Conservation (phyloP, 2,329 filamentous ascomycete genomes). For the Colletotrichum truncatum region DNA sequence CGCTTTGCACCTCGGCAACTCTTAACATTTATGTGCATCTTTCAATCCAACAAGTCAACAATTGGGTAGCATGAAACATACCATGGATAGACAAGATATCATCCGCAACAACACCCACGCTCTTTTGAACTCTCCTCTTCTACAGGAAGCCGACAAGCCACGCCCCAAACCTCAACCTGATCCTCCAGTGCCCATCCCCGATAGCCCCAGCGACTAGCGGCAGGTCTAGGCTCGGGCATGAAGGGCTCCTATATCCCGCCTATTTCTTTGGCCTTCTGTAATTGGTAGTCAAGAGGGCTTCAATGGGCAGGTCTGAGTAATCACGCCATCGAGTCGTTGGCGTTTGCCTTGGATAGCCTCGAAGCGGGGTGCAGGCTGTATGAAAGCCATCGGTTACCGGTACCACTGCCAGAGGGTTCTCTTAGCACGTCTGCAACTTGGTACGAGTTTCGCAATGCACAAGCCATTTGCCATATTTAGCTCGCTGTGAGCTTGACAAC, state of each 20-base stretch:
- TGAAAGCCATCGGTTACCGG: too few species aligned
- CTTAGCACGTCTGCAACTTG: too few species aligned
- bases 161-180: slow-evolving; percentile 40
- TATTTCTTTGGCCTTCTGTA: too few species aligned
- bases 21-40: background rate
- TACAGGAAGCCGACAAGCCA: slow-evolving; percentile 35
- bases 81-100: background rate
- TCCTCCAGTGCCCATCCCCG: slow-evolving; percentile 40
- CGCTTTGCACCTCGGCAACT: background rate
- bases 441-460: too few species aligned
- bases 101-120: background rate
- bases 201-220: slow-evolving; percentile 34
- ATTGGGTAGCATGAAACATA: background rate
- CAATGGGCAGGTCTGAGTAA: too few species aligned
- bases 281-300: too few species aligned
- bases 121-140: background rate
- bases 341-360: too few species aligned
- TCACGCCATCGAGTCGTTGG: too few species aligned
- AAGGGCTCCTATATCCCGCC: too few species aligned
- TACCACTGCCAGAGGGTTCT: too few species aligned
- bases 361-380: too few species aligned
- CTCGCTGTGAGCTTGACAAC: too few species aligned
- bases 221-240: background rate
- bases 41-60: background rate
- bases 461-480: background rate